Conservation (phyloP, 768 basidiomycete species). For the Leccinum truebloodii region DNA sequence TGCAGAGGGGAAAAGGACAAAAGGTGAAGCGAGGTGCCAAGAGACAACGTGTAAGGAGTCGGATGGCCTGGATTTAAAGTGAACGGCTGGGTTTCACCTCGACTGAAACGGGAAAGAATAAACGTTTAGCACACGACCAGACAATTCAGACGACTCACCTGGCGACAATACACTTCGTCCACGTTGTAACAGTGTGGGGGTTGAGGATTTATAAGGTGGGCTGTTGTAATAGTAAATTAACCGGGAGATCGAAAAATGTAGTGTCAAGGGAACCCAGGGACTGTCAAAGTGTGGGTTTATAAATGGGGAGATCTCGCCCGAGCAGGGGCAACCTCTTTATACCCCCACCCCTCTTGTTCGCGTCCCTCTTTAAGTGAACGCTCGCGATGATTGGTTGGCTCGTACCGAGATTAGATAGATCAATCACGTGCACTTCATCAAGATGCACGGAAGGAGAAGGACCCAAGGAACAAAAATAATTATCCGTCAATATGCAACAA, state of each 20-base stretch:
- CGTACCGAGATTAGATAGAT: not conserved
- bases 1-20: not conserved
- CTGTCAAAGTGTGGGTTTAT: not conserved
- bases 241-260: not conserved
- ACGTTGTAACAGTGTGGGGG: constrained; percentile 11
- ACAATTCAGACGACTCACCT: not conserved
- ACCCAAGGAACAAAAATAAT: not conserved
- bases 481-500: not conserved
- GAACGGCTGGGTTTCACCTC: not conserved
- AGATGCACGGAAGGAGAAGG: not conserved
- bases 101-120: not conserved
- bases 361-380: too few relatives aligned
- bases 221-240: constrained; percentile 4
- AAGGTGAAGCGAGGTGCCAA: not conserved
- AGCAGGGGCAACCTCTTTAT: not conserved
- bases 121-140: not conserved
- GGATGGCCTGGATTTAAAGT: not conserved
- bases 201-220: constrained; percentile 7
- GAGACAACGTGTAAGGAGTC: constrained; percentile 4
- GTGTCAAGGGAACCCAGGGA: not conserved
- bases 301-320: constrained; percentile 5
- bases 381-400: too few relatives aligned
- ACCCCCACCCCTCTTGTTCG: too few relatives aligned
- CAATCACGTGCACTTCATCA: not conserved
- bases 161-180: not conserved